A percentile compares a stretch with the other conserved stretches of the same genome.
Conservation (phyloP, 2,329 filamentous ascomycete species). For the Podosphaera xanthii region DNA sequence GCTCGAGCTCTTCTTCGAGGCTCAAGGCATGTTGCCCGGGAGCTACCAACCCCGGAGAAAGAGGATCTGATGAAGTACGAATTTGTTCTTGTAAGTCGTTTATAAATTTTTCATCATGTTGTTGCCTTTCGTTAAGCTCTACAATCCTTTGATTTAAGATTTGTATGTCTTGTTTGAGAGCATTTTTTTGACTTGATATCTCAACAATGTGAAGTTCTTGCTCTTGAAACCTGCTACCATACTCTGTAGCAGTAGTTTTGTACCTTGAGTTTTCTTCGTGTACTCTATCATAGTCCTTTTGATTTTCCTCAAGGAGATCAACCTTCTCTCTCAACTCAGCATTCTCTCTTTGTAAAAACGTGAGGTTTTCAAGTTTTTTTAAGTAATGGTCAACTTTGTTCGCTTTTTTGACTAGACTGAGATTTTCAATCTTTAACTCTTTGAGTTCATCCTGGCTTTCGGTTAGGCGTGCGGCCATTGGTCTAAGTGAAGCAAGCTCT, state of each 20-base stretch:
- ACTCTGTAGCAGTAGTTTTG: conserved; percentile 19
- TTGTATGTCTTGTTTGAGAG: conserved; percentile 23
- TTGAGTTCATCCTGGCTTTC: conserved; percentile 34
- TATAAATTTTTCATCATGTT: conserved; percentile 23
- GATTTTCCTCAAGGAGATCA: conserved; percentile 27
- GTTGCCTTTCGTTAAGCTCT: conserved; percentile 19
- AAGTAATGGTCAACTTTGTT: conserved; percentile 39
- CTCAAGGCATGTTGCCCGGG: conserved; percentile 16
- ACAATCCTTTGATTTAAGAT: conserved; percentile 9
- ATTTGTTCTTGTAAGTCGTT: conserved; percentile 34
- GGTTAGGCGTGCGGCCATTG: conserved; percentile 25
- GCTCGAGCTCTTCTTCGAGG: conserved; percentile 37
- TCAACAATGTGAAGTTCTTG: conserved; percentile 15
- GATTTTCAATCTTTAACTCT: conserved; percentile 33
- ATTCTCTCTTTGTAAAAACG: conserved; percentile 31
- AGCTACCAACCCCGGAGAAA: conserved; percentile 7
- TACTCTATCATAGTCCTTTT: conserved; percentile 16
- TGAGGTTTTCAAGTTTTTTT: conserved; percentile 36
- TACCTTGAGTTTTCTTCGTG: conserved; percentile 12
- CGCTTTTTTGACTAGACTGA: conserved; percentile 35
- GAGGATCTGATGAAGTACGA: conserved; percentile 3
- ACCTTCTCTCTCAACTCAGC: conserved; percentile 31
- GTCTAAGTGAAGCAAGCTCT: conserved; percentile 25
- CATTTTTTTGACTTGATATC: conserved; percentile 21
- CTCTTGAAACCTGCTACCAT: conserved; percentile 17